Evolutionary conservation across 2,329 filamentous ascomycete species (phyloP).

Genomic region (Chrysosporium queenslandicum): DNA sequence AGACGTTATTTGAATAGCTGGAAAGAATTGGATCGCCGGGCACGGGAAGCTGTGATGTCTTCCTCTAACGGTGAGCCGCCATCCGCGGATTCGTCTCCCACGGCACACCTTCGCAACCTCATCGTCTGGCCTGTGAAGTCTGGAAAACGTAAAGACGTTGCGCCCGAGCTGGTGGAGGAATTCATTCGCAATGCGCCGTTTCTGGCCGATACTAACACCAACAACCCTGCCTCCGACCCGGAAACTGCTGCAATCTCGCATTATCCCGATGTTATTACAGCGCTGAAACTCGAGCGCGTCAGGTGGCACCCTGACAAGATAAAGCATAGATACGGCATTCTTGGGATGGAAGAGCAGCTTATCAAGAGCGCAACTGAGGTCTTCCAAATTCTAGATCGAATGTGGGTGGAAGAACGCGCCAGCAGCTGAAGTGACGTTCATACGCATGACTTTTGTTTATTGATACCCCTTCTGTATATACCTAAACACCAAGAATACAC

Average conservation of each 20-base stretch:
- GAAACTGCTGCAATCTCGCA: constrained; percentile 16
- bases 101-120: constrained; percentile 29
- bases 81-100: constrained; percentile 6
- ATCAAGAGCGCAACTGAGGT: constrained; percentile 77
- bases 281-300: constrained; percentile 74
- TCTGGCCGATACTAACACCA: not conserved
- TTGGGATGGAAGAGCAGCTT: constrained; percentile 57
- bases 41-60: constrained; percentile 12
- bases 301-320: constrained; percentile 98
- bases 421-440: not conserved
- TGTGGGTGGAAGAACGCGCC: constrained; percentile 57
- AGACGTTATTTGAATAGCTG: constrained; percentile 55
- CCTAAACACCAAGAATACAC: no score
- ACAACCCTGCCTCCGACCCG: not conserved
- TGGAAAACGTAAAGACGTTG: constrained; percentile 48
- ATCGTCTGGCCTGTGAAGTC: constrained; percentile 66
- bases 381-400: constrained; percentile 76
- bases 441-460: constrained; percentile 2
- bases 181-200: constrained; percentile 56
- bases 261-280: constrained; percentile 33
- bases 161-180: constrained; percentile 50
- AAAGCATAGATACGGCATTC: constrained; percentile 70
- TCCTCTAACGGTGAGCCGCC: constrained; percentile 11
- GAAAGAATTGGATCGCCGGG: constrained; percentile 39
- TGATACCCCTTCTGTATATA: constrained; percentile 4